Evolutionary conservation across 345 rosid species (phyloP).

Genomic region (Laguncularia racemosa): DNA sequence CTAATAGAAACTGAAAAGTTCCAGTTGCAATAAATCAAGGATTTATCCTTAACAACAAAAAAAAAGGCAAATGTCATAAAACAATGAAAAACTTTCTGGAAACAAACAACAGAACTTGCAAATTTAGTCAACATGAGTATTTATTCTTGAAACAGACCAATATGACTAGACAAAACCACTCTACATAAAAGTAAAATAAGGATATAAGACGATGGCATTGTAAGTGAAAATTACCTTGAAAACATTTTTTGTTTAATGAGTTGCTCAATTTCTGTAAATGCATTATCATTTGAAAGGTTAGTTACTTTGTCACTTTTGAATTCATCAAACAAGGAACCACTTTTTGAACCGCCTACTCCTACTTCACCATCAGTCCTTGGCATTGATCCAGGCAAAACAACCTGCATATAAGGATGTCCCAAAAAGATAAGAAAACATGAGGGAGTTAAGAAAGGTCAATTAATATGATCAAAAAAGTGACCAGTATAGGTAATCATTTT

Average conservation of each 20-base stretch:
- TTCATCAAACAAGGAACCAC: conserved; percentile 15
- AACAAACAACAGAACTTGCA: too few species aligned
- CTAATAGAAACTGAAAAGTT: too few species aligned
- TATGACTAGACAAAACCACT: too few species aligned
- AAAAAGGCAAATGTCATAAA: too few species aligned
- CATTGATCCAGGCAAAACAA: conserved; percentile 16
- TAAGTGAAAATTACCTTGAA: conserved; percentile 41
- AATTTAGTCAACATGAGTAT: too few species aligned
- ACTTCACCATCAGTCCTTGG: conserved; percentile 26
- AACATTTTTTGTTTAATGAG: conserved; percentile 48
- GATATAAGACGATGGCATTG: not conserved
- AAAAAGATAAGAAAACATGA: not conserved
- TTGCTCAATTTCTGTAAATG: conserved; percentile 63
- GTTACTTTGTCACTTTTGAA: conserved; percentile 13
- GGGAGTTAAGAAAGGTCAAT: too few species aligned
- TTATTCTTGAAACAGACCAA: too few species aligned
- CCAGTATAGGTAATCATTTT: too few species aligned
- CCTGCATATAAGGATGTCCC: conserved; percentile 15
- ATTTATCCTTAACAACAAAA: too few species aligned
- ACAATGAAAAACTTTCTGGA: too few species aligned
- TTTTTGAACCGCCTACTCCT: conserved; percentile 17
- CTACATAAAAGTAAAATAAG: not conserved
- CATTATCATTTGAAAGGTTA: conserved; percentile 13
- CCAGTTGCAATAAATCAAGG: too few species aligned
- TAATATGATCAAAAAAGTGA: too few species aligned